These are phyloP conservation scores for Cercophora scortea DNA, from an alignment of 495 filamentous ascomycete species.

Conservation along the genomic window DNA sequence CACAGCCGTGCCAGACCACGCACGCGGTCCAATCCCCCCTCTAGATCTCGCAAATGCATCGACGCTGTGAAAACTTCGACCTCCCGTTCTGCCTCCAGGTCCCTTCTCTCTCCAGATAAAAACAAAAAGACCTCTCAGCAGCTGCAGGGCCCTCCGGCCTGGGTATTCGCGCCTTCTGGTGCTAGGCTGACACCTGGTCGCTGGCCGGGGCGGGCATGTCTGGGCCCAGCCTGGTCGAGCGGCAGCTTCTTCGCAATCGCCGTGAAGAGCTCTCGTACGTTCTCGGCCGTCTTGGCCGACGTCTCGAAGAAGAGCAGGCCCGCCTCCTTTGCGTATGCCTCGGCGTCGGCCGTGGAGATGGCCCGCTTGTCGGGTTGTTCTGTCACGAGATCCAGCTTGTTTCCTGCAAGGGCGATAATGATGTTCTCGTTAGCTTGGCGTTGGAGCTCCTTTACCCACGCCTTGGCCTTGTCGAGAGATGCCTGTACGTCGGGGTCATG, in stretches of 20 bases:
- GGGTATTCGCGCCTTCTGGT: constrained; percentile 68
- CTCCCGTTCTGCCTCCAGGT: not conserved
- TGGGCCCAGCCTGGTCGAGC: constrained; percentile 85
- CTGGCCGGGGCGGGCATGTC: constrained; percentile 67
- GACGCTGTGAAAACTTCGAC: too few species aligned
- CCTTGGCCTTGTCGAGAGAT: constrained; percentile 95
- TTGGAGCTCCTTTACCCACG: constrained; percentile 99
- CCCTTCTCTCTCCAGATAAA: not conserved
- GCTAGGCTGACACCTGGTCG: constrained; percentile 74
- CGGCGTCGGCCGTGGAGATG: constrained; percentile 78
- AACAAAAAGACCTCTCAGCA: constrained; percentile 41
- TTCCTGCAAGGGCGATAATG: constrained; percentile 94
- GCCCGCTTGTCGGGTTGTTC: constrained; percentile 90
- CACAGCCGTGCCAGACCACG: not conserved
- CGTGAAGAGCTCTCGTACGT: constrained; percentile 94
- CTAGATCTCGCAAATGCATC: not conserved
- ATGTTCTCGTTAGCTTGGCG: constrained; percentile 99
- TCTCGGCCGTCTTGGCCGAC: constrained; percentile 91
- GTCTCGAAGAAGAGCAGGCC: constrained; percentile 96
- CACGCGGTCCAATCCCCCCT: not conserved
- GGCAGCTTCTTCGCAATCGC: constrained; percentile 96
- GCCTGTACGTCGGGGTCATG: constrained; percentile 43
- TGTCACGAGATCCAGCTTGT: constrained; percentile 91
- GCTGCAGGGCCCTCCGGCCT: constrained; percentile 64
- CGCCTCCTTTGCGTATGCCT: constrained; percentile 89